Conservation (phyloP, 805 yeast genomes). For the Komagataella phaffii region DNA sequence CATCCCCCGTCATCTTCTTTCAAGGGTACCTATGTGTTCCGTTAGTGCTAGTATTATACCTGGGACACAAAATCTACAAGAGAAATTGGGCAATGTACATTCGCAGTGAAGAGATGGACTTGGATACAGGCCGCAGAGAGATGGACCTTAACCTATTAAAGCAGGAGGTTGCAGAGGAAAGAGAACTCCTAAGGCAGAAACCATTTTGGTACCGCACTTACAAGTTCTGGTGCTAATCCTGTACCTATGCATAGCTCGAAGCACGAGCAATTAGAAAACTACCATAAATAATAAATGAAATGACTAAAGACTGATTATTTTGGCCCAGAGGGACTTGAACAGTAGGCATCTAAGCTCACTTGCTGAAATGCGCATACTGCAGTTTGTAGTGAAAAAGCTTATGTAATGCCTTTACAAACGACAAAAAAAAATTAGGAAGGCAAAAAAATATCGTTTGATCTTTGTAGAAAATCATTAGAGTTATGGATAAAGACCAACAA, state of each 20-base stretch:
- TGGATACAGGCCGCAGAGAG: slow-evolving; percentile 53
- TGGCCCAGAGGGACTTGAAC: too few species aligned
- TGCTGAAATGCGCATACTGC: too few species aligned
- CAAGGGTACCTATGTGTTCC: slow-evolving; percentile 52
- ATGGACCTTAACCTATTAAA: slow-evolving; percentile 40
- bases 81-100: slow-evolving; percentile 30
- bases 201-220: slow-evolving; percentile 36
- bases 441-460: slow-evolving; percentile 2
- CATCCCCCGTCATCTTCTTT: slow-evolving; percentile 50
- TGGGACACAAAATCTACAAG: slow-evolving; percentile 20
- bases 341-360: too few species aligned
- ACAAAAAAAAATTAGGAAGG: neutral
- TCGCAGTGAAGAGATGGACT: slow-evolving; percentile 35
- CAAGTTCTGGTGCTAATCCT: slow-evolving; percentile 38
- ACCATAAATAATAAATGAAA: neutral
- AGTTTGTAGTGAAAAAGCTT: neutral
- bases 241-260: neutral
- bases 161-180: slow-evolving; percentile 48
- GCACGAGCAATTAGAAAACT: neutral
- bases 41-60: slow-evolving; percentile 38
- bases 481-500: neutral
- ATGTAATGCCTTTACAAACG: neutral
- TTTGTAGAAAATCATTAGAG: neutral
- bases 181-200: slow-evolving; percentile 29
- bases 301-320: neutral